Conservation (phyloP, 2,329 filamentous ascomycete genomes). For the Drechslerella stenobrocha region DNA sequence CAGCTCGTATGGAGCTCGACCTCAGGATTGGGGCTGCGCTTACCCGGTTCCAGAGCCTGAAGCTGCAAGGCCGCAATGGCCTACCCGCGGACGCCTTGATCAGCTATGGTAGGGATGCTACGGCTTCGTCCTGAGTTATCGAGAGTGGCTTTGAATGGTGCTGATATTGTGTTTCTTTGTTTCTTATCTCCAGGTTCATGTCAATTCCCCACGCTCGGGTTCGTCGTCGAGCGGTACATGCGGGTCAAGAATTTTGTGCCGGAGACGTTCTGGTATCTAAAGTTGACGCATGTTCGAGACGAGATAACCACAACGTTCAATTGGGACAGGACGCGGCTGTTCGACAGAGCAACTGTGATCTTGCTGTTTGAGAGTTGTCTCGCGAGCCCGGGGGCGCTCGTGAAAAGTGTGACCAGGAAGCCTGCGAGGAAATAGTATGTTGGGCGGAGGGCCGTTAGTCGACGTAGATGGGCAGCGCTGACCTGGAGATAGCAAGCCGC, state of each 20-base stretch:
- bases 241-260: slow-evolving; percentile 91
- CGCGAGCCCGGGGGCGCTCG: slow-evolving; percentile 71
- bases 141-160: no score
- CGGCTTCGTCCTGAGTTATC: no score
- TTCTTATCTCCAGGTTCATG: slow-evolving; percentile 69
- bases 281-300: slow-evolving; percentile 75
- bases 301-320: slow-evolving; percentile 77
- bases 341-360: slow-evolving; percentile 79
- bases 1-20: slow-evolving; percentile 87
- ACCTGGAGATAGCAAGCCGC: slow-evolving; percentile 63
- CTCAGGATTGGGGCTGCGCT: slow-evolving; percentile 90
- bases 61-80: slow-evolving; percentile 71
- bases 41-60: slow-evolving; percentile 81
- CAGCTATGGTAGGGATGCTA: slow-evolving; percentile 82
- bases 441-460: no score
- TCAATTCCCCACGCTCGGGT: slow-evolving; percentile 94
- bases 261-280: slow-evolving; percentile 91
- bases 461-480: no score
- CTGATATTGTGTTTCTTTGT: no score
- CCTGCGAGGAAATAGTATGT: slow-evolving; percentile 86
- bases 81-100: slow-evolving; percentile 66
- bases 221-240: slow-evolving; percentile 95
- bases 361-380: slow-evolving; percentile 87
- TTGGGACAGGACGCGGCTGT: slow-evolving; percentile 81
- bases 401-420: slow-evolving; percentile 84